Conservation (phyloP, 1,284 basidiomycete genomes). For the Phellinidium pouzarii region DNA sequence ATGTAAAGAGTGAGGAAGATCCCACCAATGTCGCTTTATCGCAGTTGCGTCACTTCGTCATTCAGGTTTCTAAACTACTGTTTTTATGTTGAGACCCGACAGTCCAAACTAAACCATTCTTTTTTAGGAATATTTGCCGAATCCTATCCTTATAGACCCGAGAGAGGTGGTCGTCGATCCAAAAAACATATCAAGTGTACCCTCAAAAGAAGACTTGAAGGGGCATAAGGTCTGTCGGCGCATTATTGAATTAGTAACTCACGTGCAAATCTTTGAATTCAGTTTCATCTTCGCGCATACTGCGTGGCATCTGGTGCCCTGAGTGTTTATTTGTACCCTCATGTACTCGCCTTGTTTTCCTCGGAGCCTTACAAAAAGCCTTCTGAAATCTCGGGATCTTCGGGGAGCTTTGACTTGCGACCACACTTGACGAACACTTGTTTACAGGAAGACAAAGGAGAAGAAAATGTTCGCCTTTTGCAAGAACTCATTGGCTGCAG, state of each 20-base stretch:
- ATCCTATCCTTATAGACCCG: constrained; percentile 76
- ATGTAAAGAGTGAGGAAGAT: constrained; percentile 27
- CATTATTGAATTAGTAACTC: constrained; percentile 16
- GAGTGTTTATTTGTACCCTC: constrained; percentile 72
- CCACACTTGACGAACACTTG: constrained; percentile 96
- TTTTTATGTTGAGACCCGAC: neutral
- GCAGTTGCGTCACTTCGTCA: constrained; percentile 93
- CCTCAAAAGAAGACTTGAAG: constrained; percentile 27
- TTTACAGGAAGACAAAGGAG: constrained; percentile 68
- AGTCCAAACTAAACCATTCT: constrained; percentile 14
- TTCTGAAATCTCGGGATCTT: constrained; percentile 21
- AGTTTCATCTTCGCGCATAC: constrained; percentile 95
- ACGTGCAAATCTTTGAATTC: constrained; percentile 16
- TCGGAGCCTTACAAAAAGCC: constrained; percentile 55
- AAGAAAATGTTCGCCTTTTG: constrained; percentile 65
- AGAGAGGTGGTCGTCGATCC: constrained; percentile 31
- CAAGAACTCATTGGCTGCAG: constrained; percentile 68
- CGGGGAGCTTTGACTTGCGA: constrained; percentile 47
- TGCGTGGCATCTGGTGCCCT: constrained; percentile 82
- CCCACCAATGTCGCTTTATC: constrained; percentile 76
- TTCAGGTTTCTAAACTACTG: constrained; percentile 60
- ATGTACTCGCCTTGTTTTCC: constrained; percentile 85
- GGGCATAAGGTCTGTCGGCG: constrained; percentile 60
- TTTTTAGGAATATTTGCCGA: constrained; percentile 72
- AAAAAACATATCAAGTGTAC: constrained; percentile 19